Percentiles rank a stretch among this genome's conserved stretches.
These are phyloP conservation scores for Triglochin maritima DNA, from an alignment of 106 monocot species.

Conservation along the genomic window DNA sequence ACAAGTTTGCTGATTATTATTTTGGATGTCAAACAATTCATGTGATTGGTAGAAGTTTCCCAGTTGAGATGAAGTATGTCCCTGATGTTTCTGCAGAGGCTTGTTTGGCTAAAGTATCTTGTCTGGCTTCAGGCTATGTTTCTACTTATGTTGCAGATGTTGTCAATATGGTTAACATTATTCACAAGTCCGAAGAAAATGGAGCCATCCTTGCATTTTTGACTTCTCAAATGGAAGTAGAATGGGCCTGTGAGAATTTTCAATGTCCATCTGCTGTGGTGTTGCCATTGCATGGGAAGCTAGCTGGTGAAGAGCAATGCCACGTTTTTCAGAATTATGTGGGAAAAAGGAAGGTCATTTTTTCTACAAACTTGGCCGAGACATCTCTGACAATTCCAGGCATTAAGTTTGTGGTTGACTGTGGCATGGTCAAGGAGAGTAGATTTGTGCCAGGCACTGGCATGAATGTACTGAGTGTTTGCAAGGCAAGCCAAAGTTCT, in stretches of 20 bases:
- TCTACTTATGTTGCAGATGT: slow-evolving; percentile 67
- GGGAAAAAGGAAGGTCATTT: slow-evolving; percentile 87
- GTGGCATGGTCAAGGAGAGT: slow-evolving; percentile 87
- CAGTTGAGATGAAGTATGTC: slow-evolving; percentile 86
- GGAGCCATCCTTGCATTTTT: slow-evolving; percentile 93
- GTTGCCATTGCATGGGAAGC: slow-evolving; percentile 91
- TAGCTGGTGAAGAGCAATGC: slow-evolving; percentile 69
- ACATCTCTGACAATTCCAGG: slow-evolving; percentile 87
- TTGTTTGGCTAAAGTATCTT: slow-evolving; percentile 13
- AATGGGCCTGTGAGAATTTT: slow-evolving; percentile 93
- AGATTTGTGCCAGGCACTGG: slow-evolving; percentile 68
- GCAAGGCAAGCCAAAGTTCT: slow-evolving; percentile 75
- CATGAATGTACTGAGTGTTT: slow-evolving; percentile 80
- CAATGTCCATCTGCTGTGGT: slow-evolving; percentile 43
- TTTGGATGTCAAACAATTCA: slow-evolving; percentile 53
- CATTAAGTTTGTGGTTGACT: slow-evolving; percentile 88
- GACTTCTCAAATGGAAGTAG: slow-evolving; percentile 91
- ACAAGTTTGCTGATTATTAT: slow-evolving; percentile 67
- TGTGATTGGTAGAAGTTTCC: slow-evolving; percentile 75
- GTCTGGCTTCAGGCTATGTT: slow-evolving; percentile 15
- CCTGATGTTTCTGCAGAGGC: slow-evolving; percentile 34
- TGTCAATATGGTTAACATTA: slow-evolving; percentile 48
- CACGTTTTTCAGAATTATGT: slow-evolving; percentile 58
- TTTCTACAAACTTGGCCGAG: slow-evolving; percentile 82
- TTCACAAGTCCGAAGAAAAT: slow-evolving; percentile 59